Base-by-base conservation (phyloP, 2,329 filamentous ascomycete genomes). In the Setomelanomma holmii region DNA sequence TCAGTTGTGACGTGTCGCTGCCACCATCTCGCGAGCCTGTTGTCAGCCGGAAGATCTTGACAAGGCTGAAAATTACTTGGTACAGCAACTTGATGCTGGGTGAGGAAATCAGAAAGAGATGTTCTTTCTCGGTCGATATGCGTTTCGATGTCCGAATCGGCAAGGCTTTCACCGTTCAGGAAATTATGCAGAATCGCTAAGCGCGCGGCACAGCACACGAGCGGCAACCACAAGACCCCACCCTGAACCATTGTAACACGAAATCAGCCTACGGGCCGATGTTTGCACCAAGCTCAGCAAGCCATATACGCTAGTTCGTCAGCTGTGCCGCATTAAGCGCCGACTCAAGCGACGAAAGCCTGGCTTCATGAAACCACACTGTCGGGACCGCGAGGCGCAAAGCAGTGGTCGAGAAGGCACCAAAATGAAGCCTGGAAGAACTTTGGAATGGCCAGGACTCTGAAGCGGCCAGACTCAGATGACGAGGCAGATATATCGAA, bases 281-380 rank as follows among this genome's bases (percentile, higher is more conserved):
- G 17, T 33, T 16, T 14, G 11, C 34, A 17, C 2, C 34, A 2
- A n/a, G 12, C 34, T 36, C 34, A 11, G 34, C 34, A 36, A n/a
- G 24, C 48, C n/a, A n/a, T n/a, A n/a, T n/a, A n/a, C n/a, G n/a
- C n/a, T n/a, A n/a, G n/a, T n/a, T n/a, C n/a, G n/a, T n/a, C n/a
- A 42, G 36, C 49, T 53, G 44, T 52, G 53, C 49, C 53, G 53
- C 49, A n/a, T 19, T 52, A 56, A 49, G 53, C 53, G 53, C 53
- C 49, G 33, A 27, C 40, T 35, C 40, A 51, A 55, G 53, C 45
- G 53, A 30, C n/a, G n/a, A 33, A 49, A 50, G 49, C 48, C 49
- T 56, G 49, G 33, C 45, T 52, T 53, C 40, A 36, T 21, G 11
- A 30, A n/a, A 43, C 53, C 53, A 39, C 34, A 30, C 10, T 14